Evolutionary conservation across 345 rosid genomes (phyloP).

Genomic region (Salix exigua): DNA sequence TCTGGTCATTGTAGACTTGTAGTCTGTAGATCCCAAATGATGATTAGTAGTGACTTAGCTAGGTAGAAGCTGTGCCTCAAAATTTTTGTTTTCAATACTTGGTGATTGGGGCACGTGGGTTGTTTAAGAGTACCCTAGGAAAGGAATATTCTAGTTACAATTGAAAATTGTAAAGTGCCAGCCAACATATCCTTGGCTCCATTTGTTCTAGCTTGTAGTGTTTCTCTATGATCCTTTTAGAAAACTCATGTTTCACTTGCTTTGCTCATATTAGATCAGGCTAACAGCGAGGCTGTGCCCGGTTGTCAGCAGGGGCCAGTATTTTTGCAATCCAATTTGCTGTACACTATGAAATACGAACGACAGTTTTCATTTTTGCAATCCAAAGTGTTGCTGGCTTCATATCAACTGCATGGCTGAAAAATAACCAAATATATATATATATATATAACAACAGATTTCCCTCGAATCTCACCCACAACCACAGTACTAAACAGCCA

Average conservation of each 20-base stretch:
- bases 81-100: slow-evolving; percentile 30
- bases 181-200: slow-evolving; percentile 6
- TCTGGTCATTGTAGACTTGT: slow-evolving; percentile 26
- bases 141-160: slow-evolving; percentile 17
- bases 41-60: slow-evolving; percentile 22
- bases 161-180: slow-evolving; percentile 17
- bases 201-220: background rate
- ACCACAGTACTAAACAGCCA: too few species aligned
- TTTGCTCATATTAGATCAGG: background rate
- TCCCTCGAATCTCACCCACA: too few species aligned
- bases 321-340: background rate
- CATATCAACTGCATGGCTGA: too few species aligned
- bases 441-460: too few species aligned
- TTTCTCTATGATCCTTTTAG: background rate
- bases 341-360: background rate
- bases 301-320: background rate
- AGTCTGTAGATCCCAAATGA: slow-evolving; percentile 26
- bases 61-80: slow-evolving; percentile 27
- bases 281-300: background rate
- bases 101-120: slow-evolving; percentile 29
- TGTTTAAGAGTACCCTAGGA: slow-evolving; percentile 10
- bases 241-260: background rate
- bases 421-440: too few species aligned
- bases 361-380: background rate
- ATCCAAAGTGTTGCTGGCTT: too few species aligned